Evolutionary conservation across 2,329 filamentous ascomycete species (phyloP).

Genomic region (Cyphellophora europaea): DNA sequence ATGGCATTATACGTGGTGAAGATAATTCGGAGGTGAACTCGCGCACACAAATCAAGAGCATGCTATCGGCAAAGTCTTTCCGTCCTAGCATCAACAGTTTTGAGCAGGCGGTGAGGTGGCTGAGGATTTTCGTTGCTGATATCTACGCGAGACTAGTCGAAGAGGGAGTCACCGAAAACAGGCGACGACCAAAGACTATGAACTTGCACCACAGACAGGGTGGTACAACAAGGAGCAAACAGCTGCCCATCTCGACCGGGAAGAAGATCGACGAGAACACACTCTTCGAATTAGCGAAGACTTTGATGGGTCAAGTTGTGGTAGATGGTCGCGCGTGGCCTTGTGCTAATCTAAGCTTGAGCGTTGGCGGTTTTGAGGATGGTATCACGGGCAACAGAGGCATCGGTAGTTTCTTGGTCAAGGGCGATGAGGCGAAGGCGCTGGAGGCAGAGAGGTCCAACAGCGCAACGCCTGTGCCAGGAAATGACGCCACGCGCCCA

Average conservation of each 20-base stretch:
- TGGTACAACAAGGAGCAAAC: conserved; percentile 64
- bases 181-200: conserved; percentile 73
- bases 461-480: conserved; percentile 9
- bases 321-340: conserved; percentile 77
- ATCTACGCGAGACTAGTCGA: conserved; percentile 85
- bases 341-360: conserved; percentile 80
- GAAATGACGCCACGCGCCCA: conserved; percentile 21
- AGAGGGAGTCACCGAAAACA: conserved; percentile 81
- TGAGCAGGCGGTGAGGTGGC: conserved; percentile 75
- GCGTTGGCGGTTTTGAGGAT: conserved; percentile 87
- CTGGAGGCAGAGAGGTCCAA: conserved; percentile 24
- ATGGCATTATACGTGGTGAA: conserved; percentile 74
- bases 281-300: conserved; percentile 67
- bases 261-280: conserved; percentile 61
- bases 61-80: conserved; percentile 95
- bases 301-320: conserved; percentile 66
- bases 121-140: conserved; percentile 84
- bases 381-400: conserved; percentile 73
- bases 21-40: conserved; percentile 84
- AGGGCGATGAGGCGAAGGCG: conserved; percentile 45
- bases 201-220: conserved; percentile 73
- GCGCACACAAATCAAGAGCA: conserved; percentile 88
- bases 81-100: conserved; percentile 68
- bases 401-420: conserved; percentile 78
- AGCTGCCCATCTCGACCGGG: conserved; percentile 66